Evolutionary conservation across 2,329 filamentous ascomycete genomes (phyloP).

Genomic region (Cryphonectria parasitica): DNA sequence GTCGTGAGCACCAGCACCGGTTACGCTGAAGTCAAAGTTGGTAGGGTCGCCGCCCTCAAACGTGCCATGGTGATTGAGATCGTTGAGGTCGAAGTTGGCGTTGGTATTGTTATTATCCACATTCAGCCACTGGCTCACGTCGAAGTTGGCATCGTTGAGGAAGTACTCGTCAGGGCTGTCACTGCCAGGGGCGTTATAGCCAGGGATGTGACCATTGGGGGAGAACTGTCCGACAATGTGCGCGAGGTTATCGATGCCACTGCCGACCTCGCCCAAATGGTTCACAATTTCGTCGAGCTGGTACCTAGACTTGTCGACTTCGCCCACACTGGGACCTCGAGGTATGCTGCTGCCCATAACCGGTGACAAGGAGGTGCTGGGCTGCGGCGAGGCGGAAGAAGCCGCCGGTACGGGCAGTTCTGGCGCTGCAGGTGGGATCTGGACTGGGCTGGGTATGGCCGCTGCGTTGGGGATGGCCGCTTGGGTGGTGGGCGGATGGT

Average conservation of each 20-base stretch:
- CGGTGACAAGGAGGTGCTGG: conserved; percentile 72
- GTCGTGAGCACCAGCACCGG: neutral
- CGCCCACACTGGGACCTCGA: conserved; percentile 17
- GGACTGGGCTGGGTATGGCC: conserved; percentile 39
- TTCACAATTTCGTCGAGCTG: conserved; percentile 72
- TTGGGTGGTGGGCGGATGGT: conserved; percentile 24
- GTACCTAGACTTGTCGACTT: conserved; percentile 12
- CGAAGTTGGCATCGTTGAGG: conserved; percentile 48
- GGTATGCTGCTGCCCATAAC: conserved; percentile 43
- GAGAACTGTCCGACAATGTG: conserved; percentile 20
- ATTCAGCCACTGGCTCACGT: conserved; percentile 49
- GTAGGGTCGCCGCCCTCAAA: conserved; percentile 29
- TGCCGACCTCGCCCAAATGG: conserved; percentile 34
- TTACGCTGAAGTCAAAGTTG: conserved; percentile 27
- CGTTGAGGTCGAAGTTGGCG: conserved; percentile 54
- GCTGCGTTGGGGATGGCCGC: conserved; percentile 31
- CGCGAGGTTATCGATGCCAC: conserved; percentile 37
- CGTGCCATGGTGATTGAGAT: conserved; percentile 39
- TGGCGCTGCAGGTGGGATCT: conserved; percentile 42
- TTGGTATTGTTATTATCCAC: conserved; percentile 48
- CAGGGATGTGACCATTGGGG: conserved; percentile 23
- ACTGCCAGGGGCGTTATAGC: conserved; percentile 12
- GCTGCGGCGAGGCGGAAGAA: conserved; percentile 50
- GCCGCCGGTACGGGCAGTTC: conserved; percentile 48
- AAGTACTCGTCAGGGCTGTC: conserved; percentile 36